Base-by-base conservation (phyloP, 495 filamentous ascomycete species). In the Niebla homalea region DNA sequence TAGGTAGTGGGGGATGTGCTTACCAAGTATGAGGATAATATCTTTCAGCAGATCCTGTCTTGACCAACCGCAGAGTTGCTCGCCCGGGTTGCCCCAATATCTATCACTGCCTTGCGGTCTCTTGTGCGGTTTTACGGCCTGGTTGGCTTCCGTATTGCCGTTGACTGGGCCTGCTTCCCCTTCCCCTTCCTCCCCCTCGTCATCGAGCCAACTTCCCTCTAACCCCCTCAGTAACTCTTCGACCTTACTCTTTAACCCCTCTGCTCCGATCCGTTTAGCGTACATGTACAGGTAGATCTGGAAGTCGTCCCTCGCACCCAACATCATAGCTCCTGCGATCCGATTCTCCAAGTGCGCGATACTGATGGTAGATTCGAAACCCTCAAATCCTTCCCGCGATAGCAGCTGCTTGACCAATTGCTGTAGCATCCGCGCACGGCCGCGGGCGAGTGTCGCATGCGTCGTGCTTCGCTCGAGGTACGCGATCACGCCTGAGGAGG, bases 271-370 rank as follows among this genome's bases (percentile, higher is more conserved):
- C 3, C 93, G 78, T 67, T 94, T 96, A 2, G 86, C 90, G 57
- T 97, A 99, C 87, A 97, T 97, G 55, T 87, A 81, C 5, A 97
- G 65, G 59, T 94, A 94, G 2, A 93, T 69, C 49, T 84, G 75
- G 67, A 96, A 97, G 60, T 97, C 92, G 36, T 94, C 89, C 55
- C 79, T 81, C 0, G 89, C 81, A 8, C 87, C 88, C 1, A 99
- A 70, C 38, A 85, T 81, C 49, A 92, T 60, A 5, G 92, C 88
- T 11, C 87, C 92, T 11, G 92, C 89, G 46, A 99, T 77, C 22
- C 92, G 78, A 60, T 97, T 96, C 67, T 99, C 92, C 21, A 99
- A 70, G 67, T 99, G 92, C 11, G 89, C 90, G 58, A 99, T 85
- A 18, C 86, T 92, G 20, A 95, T 88, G 21, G 74, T 82, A 20